Conservation (phyloP, 768 basidiomycete species). For the Pleurotus tuber-regium region DNA sequence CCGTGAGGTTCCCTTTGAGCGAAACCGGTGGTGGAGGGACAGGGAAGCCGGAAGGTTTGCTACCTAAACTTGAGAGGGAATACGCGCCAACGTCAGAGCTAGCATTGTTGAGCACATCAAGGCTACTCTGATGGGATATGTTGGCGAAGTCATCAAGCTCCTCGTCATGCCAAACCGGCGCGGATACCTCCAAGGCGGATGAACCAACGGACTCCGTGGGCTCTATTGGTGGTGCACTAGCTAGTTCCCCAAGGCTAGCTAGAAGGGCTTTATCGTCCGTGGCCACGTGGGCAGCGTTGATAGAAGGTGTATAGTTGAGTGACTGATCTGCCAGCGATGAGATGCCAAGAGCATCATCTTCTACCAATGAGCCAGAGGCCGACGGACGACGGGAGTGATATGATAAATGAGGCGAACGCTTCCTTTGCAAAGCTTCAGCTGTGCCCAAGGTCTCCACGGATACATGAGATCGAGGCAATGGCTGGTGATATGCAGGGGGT, state of each 20-base stretch:
- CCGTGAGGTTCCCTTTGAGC: constrained; percentile 37
- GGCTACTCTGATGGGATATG: constrained; percentile 12
- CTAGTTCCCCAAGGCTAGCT: constrained; percentile 47
- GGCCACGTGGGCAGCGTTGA: constrained; percentile 55
- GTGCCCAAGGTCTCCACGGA: constrained; percentile 10
- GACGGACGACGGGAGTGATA: constrained; percentile 9
- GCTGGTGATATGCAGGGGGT: constrained; percentile 47
- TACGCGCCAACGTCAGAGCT: background rate
- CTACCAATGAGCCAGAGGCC: background rate
- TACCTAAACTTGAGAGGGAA: constrained; percentile 10
- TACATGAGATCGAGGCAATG: constrained; percentile 15
- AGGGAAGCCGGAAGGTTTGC: constrained; percentile 29
- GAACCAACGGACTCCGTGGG: constrained; percentile 15
- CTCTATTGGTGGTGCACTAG: constrained; percentile 49
- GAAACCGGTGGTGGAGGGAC: constrained; percentile 37
- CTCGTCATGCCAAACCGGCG: constrained; percentile 55
- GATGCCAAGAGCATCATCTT: background rate
- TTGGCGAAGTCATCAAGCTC: constrained; percentile 34
- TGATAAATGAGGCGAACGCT: constrained; percentile 19
- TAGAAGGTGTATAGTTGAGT: constrained; percentile 24
- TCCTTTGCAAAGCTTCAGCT: background rate
- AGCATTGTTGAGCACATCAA: background rate
- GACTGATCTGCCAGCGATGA: background rate
- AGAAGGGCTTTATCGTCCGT: constrained; percentile 64
- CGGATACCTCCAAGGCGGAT: constrained; percentile 34